Conservation (phyloP, 345 rosid species). For the Ceriops decandra region DNA sequence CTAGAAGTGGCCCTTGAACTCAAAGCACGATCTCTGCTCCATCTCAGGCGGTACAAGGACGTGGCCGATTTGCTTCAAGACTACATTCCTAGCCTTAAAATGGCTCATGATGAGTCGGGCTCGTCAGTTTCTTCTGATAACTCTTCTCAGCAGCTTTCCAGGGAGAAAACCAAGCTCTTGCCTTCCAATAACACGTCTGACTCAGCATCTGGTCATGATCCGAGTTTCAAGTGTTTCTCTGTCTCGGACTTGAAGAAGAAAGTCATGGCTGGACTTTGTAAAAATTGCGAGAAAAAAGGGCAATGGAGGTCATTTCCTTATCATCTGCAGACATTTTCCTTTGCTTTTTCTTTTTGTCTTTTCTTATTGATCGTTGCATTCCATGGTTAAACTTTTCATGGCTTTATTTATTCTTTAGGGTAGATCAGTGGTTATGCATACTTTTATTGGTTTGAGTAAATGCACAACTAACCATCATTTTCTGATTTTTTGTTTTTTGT, state of each 20-base stretch:
- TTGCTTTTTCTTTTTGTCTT: too few species aligned
- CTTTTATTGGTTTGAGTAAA: conserved; percentile 15
- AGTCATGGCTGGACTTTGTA: conserved; percentile 76
- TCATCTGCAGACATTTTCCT: not conserved
- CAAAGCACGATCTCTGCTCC: conserved; percentile 70
- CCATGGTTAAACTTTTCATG: conserved; percentile 14
- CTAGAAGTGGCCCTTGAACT: conserved; percentile 70
- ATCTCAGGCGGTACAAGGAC: conserved; percentile 61
- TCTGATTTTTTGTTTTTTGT: not conserved
- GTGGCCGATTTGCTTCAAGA: conserved; percentile 85
- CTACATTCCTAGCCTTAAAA: conserved; percentile 72
- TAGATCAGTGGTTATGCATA: conserved; percentile 9
- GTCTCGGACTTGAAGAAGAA: conserved; percentile 82
- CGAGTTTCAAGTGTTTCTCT: conserved; percentile 73
- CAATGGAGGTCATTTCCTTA: conserved; percentile 72
- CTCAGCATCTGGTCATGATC: conserved; percentile 36
- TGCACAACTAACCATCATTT: conserved; percentile 9
- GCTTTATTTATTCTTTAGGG: conserved; percentile 12
- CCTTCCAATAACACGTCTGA: conserved; percentile 35
- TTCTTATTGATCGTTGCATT: not conserved
- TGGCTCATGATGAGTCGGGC: conserved; percentile 50
- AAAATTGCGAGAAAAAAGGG: conserved; percentile 71
- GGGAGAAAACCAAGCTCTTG: conserved; percentile 54
- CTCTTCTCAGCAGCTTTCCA: conserved; percentile 43
- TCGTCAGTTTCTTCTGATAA: conserved; percentile 43